Evolutionary conservation across 164 flowering plant species (phyloP).

Genomic region (Amborella trichopoda): DNA sequence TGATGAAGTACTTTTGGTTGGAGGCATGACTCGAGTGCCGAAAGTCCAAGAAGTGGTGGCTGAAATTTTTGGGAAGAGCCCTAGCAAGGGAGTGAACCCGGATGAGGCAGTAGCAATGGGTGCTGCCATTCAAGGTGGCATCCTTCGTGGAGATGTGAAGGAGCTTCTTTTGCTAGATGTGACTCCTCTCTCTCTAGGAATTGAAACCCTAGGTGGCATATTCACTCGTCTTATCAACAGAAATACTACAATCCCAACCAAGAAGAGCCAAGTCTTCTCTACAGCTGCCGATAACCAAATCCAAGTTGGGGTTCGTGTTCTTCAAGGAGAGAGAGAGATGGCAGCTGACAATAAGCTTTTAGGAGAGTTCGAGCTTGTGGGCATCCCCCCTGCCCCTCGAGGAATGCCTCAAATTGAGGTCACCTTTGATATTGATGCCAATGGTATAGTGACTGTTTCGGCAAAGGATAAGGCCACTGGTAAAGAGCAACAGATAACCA

Average conservation of each 20-base stretch:
- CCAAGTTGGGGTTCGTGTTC: conserved; percentile 17
- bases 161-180: conserved; percentile 64
- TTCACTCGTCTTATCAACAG: conserved; percentile 55
- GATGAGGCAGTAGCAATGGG: conserved; percentile 83
- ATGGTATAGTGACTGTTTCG: conserved; percentile 23
- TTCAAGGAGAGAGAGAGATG: conserved; percentile 21
- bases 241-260: conserved; percentile 27
- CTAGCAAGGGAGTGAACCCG: conserved; percentile 70
- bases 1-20: conserved; percentile 68
- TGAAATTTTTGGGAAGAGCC: conserved; percentile 51
- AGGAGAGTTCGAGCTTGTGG: conserved; percentile 14
- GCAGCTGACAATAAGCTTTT: conserved; percentile 3
- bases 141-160: conserved; percentile 62
- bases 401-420: conserved; percentile 26
- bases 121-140: conserved; percentile 74
- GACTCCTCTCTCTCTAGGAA: conserved; percentile 58
- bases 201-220: conserved; percentile 63
- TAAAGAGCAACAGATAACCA: conserved; percentile 18
- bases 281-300: conserved; percentile 68
- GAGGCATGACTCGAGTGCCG: conserved; percentile 72
- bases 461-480: conserved; percentile 18
- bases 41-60: conserved; percentile 56
- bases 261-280: conserved; percentile 53
- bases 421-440: conserved; percentile 24
- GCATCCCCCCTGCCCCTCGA: conserved; percentile 17